Evolutionary conservation across 2,329 filamentous ascomycete genomes (phyloP), one percentile per base, ranked within the genome.

Genomic region (Esteya vermicola): DNA sequence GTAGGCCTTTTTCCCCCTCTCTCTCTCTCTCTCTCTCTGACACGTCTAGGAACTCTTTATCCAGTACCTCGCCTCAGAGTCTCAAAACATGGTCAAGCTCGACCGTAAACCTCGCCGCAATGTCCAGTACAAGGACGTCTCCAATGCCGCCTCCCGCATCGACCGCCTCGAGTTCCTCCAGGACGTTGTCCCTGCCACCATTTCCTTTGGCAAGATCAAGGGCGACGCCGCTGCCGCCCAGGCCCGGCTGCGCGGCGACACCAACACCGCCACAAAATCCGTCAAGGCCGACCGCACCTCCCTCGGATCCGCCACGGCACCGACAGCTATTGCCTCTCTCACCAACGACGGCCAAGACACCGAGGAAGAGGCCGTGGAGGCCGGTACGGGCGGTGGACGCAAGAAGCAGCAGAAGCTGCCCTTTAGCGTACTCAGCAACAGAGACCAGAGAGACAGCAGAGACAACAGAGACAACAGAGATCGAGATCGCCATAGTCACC

Each of bases 121-220:
- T 54, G 81, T 98, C 46, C 91, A 96, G 58, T 98, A 98, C 65
- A 85, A 85, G 55, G 91, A 98, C 59, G 71, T 98, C 32, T 81
- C 88, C 50, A 83, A 76, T 52, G 89, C 91, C 22, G 80, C 96
- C 41, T 75, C 82, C 8, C 81, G 85, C 55, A 78, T 86, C 46
- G 91, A 96, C 59, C 93, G 93, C 57, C 79, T 98, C 38, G 88
- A 98, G 58, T 98, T 98, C 55, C 74, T 98, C 13, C 72, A 82
- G 46, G 91, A 98, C 59, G 75, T 93, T 21, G 82, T 95, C 28
- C 91, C 91, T 42, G 82, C 81, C 56, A 95, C 88, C 1, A 74
- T 79, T 6, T 78, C 84, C 14, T 93, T 78, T 64, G 84, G 82
- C 55, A 74, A 83, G 49, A 74, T 82, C 61, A 89, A 86, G 63